Percentiles rank a stretch among this genome's conserved stretches.
Evolutionary conservation across 2,329 filamentous ascomycete genomes (phyloP).

Genomic region (Cryphonectria carpinicola): DNA sequence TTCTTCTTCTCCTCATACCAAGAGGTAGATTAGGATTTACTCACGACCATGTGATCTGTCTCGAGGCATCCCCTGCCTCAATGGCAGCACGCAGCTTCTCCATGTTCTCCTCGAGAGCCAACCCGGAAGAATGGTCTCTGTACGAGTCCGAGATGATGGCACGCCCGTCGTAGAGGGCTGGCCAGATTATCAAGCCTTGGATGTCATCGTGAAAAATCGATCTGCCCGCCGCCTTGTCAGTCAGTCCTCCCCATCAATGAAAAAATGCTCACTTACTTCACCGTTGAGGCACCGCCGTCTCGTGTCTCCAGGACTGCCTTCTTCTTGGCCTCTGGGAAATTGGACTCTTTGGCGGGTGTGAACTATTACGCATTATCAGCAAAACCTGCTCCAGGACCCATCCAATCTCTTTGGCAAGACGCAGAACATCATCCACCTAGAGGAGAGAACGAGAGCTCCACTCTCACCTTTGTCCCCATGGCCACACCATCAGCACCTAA

Average conservation of each 20-base stretch:
- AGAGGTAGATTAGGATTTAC: constrained; percentile 15
- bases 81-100: constrained; percentile 44
- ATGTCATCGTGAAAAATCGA: constrained; percentile 49
- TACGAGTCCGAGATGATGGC: constrained; percentile 46
- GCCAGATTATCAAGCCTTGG: constrained; percentile 45
- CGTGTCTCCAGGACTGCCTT: constrained; percentile 44
- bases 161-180: constrained; percentile 49
- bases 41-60: constrained; percentile 44
- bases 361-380: constrained; percentile 40
- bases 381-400: neutral
- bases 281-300: constrained; percentile 50
- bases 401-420: neutral
- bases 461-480: constrained; percentile 46
- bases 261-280: constrained; percentile 43
- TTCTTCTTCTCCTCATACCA: no score
- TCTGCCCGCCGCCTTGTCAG: constrained; percentile 23
- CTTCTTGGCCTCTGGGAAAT: constrained; percentile 46
- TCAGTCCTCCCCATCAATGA: neutral
- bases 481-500: constrained; percentile 48
- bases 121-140: constrained; percentile 43
- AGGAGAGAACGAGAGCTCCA: neutral
- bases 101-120: constrained; percentile 48
- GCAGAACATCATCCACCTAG: neutral
- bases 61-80: constrained; percentile 37
- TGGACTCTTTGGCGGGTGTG: constrained; percentile 47